Evolutionary conservation across 805 yeast species (phyloP).

Genomic region (Candida broadrunensis): DNA sequence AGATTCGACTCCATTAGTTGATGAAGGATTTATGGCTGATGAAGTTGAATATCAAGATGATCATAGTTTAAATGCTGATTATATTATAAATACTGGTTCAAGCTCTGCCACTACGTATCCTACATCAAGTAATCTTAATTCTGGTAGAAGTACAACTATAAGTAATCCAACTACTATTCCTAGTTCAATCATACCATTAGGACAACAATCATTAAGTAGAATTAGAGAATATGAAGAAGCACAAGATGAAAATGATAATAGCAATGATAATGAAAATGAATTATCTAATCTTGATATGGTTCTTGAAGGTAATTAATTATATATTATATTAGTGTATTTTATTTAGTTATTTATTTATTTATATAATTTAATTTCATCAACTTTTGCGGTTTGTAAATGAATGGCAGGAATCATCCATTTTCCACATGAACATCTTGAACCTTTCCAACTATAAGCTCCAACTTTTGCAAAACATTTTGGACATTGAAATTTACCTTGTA

Average conservation of each 20-base stretch:
- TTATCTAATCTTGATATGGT: slow-evolving; percentile 43
- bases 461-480: slow-evolving; percentile 82
- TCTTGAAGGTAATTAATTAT: slow-evolving; percentile 27
- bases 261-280: slow-evolving; percentile 10
- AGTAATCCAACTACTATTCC: slow-evolving; percentile 19
- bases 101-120: neutral
- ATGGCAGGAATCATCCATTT: slow-evolving; percentile 94
- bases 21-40: slow-evolving; percentile 47
- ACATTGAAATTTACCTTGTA: slow-evolving; percentile 86
- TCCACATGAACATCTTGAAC: slow-evolving; percentile 91
- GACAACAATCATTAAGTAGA: neutral
- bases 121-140: slow-evolving; percentile 5
- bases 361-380: slow-evolving; percentile 54
- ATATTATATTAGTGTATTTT: slow-evolving; percentile 12
- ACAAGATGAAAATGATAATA: slow-evolving; percentile 6
- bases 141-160: slow-evolving; percentile 13
- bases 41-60: slow-evolving; percentile 46
- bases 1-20: slow-evolving; percentile 10
- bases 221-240: slow-evolving; percentile 3
- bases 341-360: slow-evolving; percentile 17
- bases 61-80: slow-evolving; percentile 22
- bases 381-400: slow-evolving; percentile 75
- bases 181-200: slow-evolving; percentile 5
- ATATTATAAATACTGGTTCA: slow-evolving; percentile 7
- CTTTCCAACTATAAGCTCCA: slow-evolving; percentile 94